Evolutionary conservation across 75 land plant genomes (phyloP).

Genomic region (Picea glauca): DNA sequence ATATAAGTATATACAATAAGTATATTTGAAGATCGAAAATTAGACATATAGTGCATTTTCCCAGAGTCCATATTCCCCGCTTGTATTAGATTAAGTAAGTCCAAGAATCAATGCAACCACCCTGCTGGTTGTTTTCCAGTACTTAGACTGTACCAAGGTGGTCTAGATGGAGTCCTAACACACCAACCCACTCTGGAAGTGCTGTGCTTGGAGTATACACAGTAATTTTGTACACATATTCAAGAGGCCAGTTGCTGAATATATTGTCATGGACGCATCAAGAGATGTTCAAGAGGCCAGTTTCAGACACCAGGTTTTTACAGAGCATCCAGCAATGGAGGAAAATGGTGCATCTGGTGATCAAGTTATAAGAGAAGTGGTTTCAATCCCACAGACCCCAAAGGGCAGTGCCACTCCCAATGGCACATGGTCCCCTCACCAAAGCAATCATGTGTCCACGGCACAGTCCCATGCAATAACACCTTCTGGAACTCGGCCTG

Average conservation of each 20-base stretch:
- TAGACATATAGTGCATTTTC: no score
- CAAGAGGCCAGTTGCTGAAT: no score
- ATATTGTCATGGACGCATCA: neutral
- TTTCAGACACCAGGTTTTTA: slow-evolving; percentile 6
- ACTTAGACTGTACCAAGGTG: neutral
- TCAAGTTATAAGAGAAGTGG: slow-evolving; percentile 13
- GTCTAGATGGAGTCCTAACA: neutral
- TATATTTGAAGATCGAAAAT: neutral
- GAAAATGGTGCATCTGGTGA: neutral
- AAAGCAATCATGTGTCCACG: slow-evolving; percentile 9
- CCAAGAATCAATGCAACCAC: neutral
- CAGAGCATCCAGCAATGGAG: neutral
- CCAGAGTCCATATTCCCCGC: neutral
- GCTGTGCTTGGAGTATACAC: neutral
- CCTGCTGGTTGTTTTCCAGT: neutral
- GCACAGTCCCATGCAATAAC: slow-evolving; percentile 2
- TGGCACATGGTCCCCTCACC: slow-evolving; percentile 17
- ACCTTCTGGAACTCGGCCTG: slow-evolving; percentile 20
- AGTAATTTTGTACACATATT: neutral
- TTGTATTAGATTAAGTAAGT: neutral
- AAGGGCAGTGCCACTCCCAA: slow-evolving; percentile 1
- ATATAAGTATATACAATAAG: neutral
- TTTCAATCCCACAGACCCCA: slow-evolving; percentile 11
- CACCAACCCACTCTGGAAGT: neutral
- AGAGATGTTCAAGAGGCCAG: slow-evolving; percentile 11